These are phyloP conservation scores for Xylaria castorea DNA, from an alignment of 495 filamentous ascomycete species.

Conservation along the genomic window DNA sequence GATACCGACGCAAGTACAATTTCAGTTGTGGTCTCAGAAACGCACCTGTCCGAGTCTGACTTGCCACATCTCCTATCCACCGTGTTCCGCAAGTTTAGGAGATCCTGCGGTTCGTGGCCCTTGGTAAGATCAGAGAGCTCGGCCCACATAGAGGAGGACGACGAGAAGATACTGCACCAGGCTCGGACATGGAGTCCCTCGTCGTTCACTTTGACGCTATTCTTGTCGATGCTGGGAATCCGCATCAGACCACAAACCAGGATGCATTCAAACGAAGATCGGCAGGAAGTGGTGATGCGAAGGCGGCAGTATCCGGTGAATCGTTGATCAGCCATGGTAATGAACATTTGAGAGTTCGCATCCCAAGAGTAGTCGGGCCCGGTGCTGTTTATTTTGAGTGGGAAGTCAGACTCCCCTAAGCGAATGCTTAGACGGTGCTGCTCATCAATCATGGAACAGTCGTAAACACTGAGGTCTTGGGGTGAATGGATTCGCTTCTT, in stretches of 20 bases:
- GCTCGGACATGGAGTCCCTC: conserved; percentile 8
- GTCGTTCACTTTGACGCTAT: conserved; percentile 14
- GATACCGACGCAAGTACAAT: neutral
- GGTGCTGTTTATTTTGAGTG: neutral
- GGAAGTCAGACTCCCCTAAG: neutral
- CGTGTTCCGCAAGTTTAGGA: conserved; percentile 5
- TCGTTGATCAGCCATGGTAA: conserved; percentile 5
- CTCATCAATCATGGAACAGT: conserved; percentile 4
- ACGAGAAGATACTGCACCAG: conserved; percentile 7
- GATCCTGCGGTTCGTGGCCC: conserved; percentile 9
- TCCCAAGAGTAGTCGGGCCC: conserved; percentile 12
- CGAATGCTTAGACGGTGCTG: conserved; percentile 16
- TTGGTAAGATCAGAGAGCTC: conserved; percentile 14
- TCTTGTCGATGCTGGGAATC: conserved; percentile 11
- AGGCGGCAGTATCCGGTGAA: conserved; percentile 15
- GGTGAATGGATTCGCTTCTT: conserved; percentile 3
- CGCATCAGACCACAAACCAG: conserved; percentile 1
- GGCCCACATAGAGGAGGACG: conserved; percentile 6
- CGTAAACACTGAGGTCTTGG: neutral
- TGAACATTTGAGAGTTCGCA: conserved; percentile 4
- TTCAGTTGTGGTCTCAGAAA: neutral
- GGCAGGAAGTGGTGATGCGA: conserved; percentile 1
- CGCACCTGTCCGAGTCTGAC: neutral
- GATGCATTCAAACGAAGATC: conserved; percentile 3
- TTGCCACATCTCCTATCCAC: conserved; percentile 14